Evolutionary conservation across 345 rosid genomes (phyloP).

Genomic region (Gossypium raimondii): DNA sequence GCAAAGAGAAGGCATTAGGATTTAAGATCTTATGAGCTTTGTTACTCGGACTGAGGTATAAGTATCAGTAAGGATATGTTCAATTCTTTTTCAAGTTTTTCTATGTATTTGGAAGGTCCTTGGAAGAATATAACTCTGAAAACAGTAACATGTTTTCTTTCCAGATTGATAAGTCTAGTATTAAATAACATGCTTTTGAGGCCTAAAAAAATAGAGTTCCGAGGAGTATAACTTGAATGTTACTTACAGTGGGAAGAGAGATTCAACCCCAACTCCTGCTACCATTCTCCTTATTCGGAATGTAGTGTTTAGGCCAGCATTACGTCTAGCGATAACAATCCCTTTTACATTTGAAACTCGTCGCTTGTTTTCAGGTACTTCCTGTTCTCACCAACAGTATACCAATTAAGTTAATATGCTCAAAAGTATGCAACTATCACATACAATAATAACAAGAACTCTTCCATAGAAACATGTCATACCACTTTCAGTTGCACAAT

Average conservation of each 20-base stretch:
- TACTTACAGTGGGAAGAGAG: constrained; percentile 85
- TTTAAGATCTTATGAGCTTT: background rate
- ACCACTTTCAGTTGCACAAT: constrained; percentile 88
- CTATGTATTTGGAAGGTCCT: background rate
- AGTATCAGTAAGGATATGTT: background rate
- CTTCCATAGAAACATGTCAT: constrained; percentile 15
- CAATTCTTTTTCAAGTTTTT: background rate
- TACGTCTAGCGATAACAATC: constrained; percentile 86
- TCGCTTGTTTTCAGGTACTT: constrained; percentile 92
- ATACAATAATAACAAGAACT: background rate
- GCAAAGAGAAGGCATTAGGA: background rate
- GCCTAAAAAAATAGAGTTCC: background rate
- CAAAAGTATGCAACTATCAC: background rate
- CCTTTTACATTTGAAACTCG: constrained; percentile 72
- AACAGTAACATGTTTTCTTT: background rate
- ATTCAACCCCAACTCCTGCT: constrained; percentile 91
- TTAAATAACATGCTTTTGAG: background rate
- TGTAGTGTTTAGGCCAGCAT: constrained; percentile 84
- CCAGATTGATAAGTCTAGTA: background rate
- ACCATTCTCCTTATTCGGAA: constrained; percentile 88
- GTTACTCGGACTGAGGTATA: background rate
- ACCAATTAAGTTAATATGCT: constrained; percentile 4
- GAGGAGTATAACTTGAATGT: background rate
- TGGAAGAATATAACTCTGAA: no score
- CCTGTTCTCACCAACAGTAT: constrained; percentile 41